Conservation (phyloP, 331 rosid genomes). For the Phaseolus coccineus region DNA sequence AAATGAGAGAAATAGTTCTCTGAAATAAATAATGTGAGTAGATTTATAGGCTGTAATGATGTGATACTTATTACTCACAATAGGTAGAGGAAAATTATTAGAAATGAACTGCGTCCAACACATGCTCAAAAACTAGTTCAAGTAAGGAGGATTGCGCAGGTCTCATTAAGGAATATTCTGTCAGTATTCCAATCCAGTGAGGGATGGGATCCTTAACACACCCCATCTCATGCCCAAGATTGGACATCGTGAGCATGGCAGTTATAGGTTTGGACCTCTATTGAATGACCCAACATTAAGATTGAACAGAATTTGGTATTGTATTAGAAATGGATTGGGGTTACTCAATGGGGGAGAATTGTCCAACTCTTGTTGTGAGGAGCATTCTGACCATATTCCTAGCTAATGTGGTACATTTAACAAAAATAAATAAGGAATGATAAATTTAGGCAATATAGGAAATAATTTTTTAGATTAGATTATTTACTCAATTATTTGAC, state of each 20-base stretch:
- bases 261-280: not conserved
- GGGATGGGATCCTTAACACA: not conserved
- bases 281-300: not conserved
- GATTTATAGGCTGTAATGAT: not conserved
- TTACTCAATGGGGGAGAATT: too few relatives aligned
- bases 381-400: not conserved
- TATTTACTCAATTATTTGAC: not conserved
- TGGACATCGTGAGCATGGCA: not conserved
- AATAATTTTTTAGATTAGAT: not conserved
- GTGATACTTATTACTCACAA: not conserved
- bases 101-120: not conserved
- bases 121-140: not conserved
- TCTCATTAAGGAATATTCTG: not conserved
- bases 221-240: not conserved
- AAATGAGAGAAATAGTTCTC: not conserved
- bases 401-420: not conserved
- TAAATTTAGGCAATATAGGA: constrained; percentile 1
- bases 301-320: not conserved
- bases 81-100: not conserved
- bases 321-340: not conserved
- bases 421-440: not conserved
- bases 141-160: not conserved
- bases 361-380: not conserved
- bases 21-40: not conserved
- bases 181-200: not conserved